Evolutionary conservation across 2,329 filamentous ascomycete species (phyloP), one percentile per base, ranked within the genome.

Genomic region (Seiridium unicorne): DNA sequence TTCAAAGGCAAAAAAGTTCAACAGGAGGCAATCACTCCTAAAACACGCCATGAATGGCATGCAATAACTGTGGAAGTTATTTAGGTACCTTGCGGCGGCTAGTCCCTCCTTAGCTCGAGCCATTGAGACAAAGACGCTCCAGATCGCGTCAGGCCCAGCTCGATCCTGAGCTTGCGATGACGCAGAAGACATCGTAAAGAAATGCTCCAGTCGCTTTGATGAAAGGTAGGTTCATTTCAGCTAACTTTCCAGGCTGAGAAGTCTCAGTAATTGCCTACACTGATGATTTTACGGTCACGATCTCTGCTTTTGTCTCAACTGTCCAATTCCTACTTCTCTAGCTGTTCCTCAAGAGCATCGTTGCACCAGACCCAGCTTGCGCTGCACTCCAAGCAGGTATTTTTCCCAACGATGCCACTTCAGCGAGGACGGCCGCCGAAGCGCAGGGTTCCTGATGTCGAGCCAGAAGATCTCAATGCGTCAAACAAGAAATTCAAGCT

Each of bases 401-500:
- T 10, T 36, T 53, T 32, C 13, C 11, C 34, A 13, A 53, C 49
- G n/a, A 53, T 53, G 49, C 49, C 49, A 26, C 34, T 53, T 11
- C 35, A 53, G 13, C 49, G 49, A 53, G 49, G 49, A 13, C 49
- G 49, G 5, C 49, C 49, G 2, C 49, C 49, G 7, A 53, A 53
- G 49, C 11, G 49, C 58, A 78, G 75, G 65, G 69, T 60, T 44
- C 53, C 59, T 26, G 53, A 58, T 11, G 35, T 57, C 3, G 51
- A 54, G 34, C 47, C 42, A n/a, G 54, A 51, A 26, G 54, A 60
- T 8, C 26, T 47, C 5, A 51, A 51, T 2, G 42, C 59, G 9
- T 51, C 57, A 3, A 62, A 35, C 26, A 74, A 75, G 62, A 74
- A 69, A 57, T 61, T 62, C 44, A 72, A 68, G 55, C 44, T 63